Evolutionary conservation across 192 early-diverging fungal species (phyloP).

Genomic region (Coemansia sp.): DNA sequence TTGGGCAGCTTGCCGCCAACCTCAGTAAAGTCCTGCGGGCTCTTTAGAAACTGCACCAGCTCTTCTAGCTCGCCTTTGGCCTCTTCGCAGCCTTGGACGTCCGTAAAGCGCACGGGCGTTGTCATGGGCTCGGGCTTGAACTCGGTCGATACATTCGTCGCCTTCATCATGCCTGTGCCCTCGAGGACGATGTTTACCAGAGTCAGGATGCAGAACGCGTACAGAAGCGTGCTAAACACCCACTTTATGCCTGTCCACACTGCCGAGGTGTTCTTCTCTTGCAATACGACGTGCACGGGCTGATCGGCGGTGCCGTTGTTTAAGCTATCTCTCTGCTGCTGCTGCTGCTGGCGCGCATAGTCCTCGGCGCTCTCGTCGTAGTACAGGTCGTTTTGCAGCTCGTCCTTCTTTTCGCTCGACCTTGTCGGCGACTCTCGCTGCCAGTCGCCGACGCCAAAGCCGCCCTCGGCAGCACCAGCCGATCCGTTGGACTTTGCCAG

Average conservation of each 20-base stretch:
- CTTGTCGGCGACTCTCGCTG: background rate
- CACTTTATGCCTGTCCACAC: slow-evolving; percentile 41
- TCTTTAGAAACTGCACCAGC: slow-evolving; percentile 93
- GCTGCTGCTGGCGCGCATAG: slow-evolving; percentile 6
- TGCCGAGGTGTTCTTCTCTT: slow-evolving; percentile 29
- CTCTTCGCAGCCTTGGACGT: slow-evolving; percentile 98
- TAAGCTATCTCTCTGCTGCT: background rate
- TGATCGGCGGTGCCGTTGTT: slow-evolving; percentile 22
- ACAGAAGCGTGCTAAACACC: slow-evolving; percentile 40
- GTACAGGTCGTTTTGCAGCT: slow-evolving; percentile 10
- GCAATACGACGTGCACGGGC: slow-evolving; percentile 46
- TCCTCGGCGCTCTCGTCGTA: slow-evolving; percentile 21
- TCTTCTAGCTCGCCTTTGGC: slow-evolving; percentile 98
- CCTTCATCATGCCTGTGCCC: slow-evolving; percentile 71
- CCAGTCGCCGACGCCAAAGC: background rate
- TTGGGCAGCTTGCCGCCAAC: slow-evolving; percentile 96
- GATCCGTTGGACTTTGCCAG: slow-evolving; percentile 32
- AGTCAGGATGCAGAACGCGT: slow-evolving; percentile 72
- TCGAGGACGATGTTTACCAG: slow-evolving; percentile 70
- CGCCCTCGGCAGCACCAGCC: background rate
- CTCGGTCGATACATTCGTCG: slow-evolving; percentile 32
- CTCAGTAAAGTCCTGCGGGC: slow-evolving; percentile 89
- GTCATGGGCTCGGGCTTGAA: slow-evolving; percentile 42
- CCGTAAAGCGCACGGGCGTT: slow-evolving; percentile 76
- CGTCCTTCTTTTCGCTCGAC: slow-evolving; percentile 1